phyloP scores from a whole-genome alignment of 768 basidiomycete species.

The Cystofilobasidium capitatum region DNA sequence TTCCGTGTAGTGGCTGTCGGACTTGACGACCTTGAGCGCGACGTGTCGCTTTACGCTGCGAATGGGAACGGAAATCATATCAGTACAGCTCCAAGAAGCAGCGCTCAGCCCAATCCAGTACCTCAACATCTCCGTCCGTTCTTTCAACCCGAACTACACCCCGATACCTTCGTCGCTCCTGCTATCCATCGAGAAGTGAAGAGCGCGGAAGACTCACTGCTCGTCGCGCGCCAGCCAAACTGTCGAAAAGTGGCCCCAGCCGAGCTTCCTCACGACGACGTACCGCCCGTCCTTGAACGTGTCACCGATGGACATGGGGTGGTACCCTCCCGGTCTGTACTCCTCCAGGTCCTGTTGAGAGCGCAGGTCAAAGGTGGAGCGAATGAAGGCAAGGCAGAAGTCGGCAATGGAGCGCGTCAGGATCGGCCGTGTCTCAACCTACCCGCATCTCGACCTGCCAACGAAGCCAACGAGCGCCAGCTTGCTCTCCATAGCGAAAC shows the following conservation, averaged over 20 bases:
- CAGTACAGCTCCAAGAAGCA: background rate
- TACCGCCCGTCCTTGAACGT: constrained; percentile 77
- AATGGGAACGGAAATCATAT: background rate
- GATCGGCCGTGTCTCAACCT: background rate
- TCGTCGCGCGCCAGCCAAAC: constrained; percentile 41
- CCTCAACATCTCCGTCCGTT: background rate
- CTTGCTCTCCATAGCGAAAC: background rate
- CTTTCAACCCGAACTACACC: background rate
- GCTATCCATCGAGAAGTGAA: background rate
- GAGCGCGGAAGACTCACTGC: constrained; percentile 34
- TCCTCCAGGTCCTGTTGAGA: constrained; percentile 49
- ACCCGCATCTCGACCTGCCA: background rate
- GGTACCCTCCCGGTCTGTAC: constrained; percentile 52
- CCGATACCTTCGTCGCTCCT: background rate
- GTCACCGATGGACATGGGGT: constrained; percentile 68
- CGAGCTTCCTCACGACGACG: constrained; percentile 77
- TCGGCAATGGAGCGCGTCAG: background rate
- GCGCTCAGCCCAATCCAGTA: background rate
- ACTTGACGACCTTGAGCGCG: constrained; percentile 98
- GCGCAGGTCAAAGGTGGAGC: background rate
- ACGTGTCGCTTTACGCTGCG: constrained; percentile 86
- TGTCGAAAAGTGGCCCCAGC: constrained; percentile 88
- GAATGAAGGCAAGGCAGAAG: background rate
- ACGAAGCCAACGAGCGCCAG: background rate
- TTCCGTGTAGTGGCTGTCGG: constrained; percentile 90